These are phyloP conservation scores for Daedaleopsis nitida DNA, from an alignment of 768 basidiomycete species.

Conservation along the genomic window DNA sequence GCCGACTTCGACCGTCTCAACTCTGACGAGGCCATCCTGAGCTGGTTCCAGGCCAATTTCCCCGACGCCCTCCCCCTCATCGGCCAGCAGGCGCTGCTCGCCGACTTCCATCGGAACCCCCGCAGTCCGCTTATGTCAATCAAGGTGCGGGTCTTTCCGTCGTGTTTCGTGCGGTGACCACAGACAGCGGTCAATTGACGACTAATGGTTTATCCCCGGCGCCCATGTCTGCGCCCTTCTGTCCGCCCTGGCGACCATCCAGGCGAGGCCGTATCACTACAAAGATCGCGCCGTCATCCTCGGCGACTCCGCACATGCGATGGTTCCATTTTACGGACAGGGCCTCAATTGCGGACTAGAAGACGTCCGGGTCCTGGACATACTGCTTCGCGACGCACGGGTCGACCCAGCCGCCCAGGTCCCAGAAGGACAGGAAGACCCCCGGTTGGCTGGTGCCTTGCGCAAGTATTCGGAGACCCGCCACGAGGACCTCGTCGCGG, in stretches of 20 bases:
- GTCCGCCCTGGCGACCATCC: constrained; percentile 13
- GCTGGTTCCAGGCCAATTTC: constrained; percentile 85
- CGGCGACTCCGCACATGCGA: constrained; percentile 95
- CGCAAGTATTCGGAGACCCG: constrained; percentile 78
- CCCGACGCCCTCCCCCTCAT: constrained; percentile 86
- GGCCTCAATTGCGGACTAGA: constrained; percentile 97
- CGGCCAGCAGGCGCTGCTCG: constrained; percentile 74
- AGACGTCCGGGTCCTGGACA: constrained; percentile 88
- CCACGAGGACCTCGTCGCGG: constrained; percentile 88
- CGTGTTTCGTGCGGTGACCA: constrained; percentile 4
- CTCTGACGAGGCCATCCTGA: constrained; percentile 54
- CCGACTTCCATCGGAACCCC: constrained; percentile 83
- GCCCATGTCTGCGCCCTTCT: constrained; percentile 29
- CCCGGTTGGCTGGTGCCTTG: constrained; percentile 65
- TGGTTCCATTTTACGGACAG: constrained; percentile 99
- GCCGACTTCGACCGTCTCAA: constrained; percentile 69
- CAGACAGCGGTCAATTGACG: not conserved
- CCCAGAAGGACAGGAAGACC: constrained; percentile 47
- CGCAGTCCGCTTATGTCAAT: constrained; percentile 89
- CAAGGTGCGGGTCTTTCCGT: constrained; percentile 61
- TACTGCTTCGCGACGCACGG: constrained; percentile 69
- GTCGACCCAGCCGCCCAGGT: constrained; percentile 51
- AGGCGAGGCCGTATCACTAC: constrained; percentile 91
- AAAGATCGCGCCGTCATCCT: constrained; percentile 84
- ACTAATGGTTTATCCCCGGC: not conserved